Evolutionary conservation across 306 rosid species (phyloP).

Genomic region (Ziziphus jujuba): DNA sequence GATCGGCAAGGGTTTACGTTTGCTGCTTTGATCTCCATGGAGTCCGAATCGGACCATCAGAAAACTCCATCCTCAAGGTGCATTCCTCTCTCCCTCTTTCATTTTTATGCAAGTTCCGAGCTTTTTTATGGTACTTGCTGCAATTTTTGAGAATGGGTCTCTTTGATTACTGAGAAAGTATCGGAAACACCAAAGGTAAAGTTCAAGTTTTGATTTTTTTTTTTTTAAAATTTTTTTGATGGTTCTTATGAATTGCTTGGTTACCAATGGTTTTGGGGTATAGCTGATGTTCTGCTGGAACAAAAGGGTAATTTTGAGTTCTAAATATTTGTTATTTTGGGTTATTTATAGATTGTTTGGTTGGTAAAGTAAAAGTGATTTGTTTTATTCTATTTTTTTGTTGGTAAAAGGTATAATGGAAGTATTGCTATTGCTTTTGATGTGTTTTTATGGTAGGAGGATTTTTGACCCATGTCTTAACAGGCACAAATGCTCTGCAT

Average conservation of each 20-base stretch:
- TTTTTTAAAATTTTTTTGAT: neutral
- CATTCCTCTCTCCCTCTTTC: neutral
- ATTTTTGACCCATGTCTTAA: constrained; percentile 19
- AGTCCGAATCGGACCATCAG: constrained; percentile 14
- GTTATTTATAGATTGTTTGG: neutral
- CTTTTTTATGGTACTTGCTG: neutral
- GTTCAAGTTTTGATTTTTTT: neutral
- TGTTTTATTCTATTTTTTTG: neutral
- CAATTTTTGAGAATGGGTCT: neutral
- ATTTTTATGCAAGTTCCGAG: neutral
- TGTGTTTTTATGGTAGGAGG: constrained; percentile 7
- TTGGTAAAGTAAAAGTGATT: no score
- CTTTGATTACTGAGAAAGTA: neutral
- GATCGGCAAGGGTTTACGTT: neutral
- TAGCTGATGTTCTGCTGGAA: neutral
- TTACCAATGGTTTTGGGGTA: neutral
- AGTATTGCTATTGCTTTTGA: neutral
- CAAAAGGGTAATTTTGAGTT: constrained; percentile 1
- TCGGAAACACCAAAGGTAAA: neutral
- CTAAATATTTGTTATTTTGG: neutral
- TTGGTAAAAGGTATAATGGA: neutral
- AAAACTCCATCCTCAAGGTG: constrained; percentile 34
- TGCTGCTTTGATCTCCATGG: constrained; percentile 22
- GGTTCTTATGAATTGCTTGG: neutral
- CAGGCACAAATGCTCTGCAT: constrained; percentile 77